Conservation (phyloP, 2,329 filamentous ascomycete species). For the Laburnicola sp. region DNA sequence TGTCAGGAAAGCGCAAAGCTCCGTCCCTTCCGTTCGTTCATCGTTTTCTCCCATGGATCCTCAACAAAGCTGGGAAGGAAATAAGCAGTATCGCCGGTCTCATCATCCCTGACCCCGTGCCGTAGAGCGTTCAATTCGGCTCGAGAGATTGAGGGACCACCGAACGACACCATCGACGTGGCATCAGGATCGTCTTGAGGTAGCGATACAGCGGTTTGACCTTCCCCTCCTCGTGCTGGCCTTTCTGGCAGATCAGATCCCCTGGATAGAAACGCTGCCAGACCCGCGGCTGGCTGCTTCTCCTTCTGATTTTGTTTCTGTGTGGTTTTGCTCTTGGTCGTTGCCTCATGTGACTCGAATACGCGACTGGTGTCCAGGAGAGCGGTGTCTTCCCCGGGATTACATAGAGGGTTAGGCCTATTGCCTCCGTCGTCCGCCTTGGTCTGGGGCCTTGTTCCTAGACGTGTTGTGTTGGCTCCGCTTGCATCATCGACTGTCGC, state of each 20-base stretch:
- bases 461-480: slow-evolving; percentile 39
- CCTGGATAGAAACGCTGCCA: slow-evolving; percentile 37
- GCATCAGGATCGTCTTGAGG: slow-evolving; percentile 8
- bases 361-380: not conserved
- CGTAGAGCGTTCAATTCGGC: slow-evolving; percentile 43
- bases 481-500: slow-evolving; percentile 28
- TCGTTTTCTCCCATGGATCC: slow-evolving; percentile 66
- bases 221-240: slow-evolving; percentile 9
- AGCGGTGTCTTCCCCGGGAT: not conserved
- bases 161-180: slow-evolving; percentile 32
- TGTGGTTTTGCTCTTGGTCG: slow-evolving; percentile 6
- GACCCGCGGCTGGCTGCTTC: slow-evolving; percentile 24
- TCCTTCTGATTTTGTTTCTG: slow-evolving; percentile 13
- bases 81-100: slow-evolving; percentile 66
- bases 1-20: not conserved
- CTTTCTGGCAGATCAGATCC: slow-evolving; percentile 31
- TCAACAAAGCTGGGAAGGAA: slow-evolving; percentile 70
- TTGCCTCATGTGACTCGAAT: slow-evolving; percentile 4
- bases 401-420: slow-evolving; percentile 1
- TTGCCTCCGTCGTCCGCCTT: not conserved
- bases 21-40: slow-evolving; percentile 6
- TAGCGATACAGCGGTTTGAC: not conserved
- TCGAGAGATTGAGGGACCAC: slow-evolving; percentile 30
- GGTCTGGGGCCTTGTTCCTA: slow-evolving; percentile 44
- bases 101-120: slow-evolving; percentile 49